Evolutionary conservation across 2,329 filamentous ascomycete species (phyloP), one percentile per base, ranked within the genome.

Genomic region (Coleophoma crateriformis): DNA sequence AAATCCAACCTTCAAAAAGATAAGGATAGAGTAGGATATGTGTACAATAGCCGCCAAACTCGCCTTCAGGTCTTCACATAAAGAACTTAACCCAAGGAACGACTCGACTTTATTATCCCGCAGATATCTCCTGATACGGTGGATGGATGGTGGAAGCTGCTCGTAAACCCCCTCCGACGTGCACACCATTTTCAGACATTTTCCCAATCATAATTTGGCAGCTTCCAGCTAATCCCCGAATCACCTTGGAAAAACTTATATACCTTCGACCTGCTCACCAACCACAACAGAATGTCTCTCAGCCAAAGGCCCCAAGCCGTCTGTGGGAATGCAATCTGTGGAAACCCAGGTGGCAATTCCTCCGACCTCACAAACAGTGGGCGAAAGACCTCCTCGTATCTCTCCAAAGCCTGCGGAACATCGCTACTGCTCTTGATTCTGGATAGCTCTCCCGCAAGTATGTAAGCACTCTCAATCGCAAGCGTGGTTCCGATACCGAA

Each of bases 391-490:
- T 81, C 73, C 0, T 77, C 66, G 47, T 72, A 72, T 2, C 57
- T 61, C 42, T 46, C 50, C 7, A 71, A 54, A 7, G 60, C 70
- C 10, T 61, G 61, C 10, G 49, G 56, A 11, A 72, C 33, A 54
- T 71, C 58, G 13, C 57, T 52, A 15, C 42, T 43, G n/a, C 62
- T 54, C 40, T 57, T 58, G 42, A 59, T 56, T 20, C 15, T 44
- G 8, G 22, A 44, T 27, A 72, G 56, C 55, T 72, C 73, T 3
- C 74, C 73, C 0, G 73, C 74, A 22, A 78, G 62, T 4, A 76
- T 55, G 54, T 77, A 76, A 2, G 67, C 73, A 7, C 67, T 65
- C 3, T 68, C 58, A 14, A 76, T 58, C 1, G 69, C 68, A 4
- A 65, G 55, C 13, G 63, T 67, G 2, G 69, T 73, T 12, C 71